Percentiles rank a stretch among this genome's conserved stretches.
Conservation (phyloP, 192 early-diverging fungal genomes). For the Phycomyces blakesleeanus region DNA sequence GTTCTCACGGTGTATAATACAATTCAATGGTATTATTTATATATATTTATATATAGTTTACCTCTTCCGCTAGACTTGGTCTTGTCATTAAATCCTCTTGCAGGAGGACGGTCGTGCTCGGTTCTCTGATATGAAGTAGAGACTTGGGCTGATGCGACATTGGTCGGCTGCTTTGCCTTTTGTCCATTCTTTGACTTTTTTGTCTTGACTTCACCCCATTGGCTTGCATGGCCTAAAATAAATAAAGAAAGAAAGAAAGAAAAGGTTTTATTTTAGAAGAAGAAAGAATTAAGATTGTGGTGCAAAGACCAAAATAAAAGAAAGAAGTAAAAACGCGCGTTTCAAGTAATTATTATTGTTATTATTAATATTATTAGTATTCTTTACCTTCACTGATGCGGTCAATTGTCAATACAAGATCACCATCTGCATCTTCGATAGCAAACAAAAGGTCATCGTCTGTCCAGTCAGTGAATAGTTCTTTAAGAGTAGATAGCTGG, state of each 20-base stretch:
- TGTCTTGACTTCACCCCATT: conserved; percentile 86
- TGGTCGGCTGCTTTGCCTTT: neutral
- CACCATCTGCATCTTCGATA: conserved; percentile 83
- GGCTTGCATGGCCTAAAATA: conserved; percentile 67
- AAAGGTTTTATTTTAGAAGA: neutral
- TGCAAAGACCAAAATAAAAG: neutral
- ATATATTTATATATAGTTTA: no score
- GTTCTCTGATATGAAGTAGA: no score
- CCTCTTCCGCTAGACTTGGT: no score
- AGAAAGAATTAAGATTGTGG: neutral
- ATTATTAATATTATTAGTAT: no score
- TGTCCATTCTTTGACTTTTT: conserved; percentile 54
- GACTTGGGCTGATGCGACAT: no score
- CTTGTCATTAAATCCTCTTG: no score
- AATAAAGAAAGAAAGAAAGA: conserved; percentile 6
- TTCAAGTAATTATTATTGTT: no score
- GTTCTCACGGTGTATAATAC: no score
- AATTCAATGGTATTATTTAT: no score
- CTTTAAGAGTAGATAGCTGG: conserved; percentile 63
- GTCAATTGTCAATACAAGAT: conserved; percentile 73
- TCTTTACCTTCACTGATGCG: conserved; percentile 81
- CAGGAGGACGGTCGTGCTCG: no score
- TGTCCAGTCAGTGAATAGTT: conserved; percentile 83
- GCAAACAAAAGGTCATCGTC: conserved; percentile 86
- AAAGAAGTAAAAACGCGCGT: neutral